These are phyloP conservation scores for Raphidocelis subcapitata DNA, from an alignment of 139 green algal genomes.

Conservation along the genomic window DNA sequence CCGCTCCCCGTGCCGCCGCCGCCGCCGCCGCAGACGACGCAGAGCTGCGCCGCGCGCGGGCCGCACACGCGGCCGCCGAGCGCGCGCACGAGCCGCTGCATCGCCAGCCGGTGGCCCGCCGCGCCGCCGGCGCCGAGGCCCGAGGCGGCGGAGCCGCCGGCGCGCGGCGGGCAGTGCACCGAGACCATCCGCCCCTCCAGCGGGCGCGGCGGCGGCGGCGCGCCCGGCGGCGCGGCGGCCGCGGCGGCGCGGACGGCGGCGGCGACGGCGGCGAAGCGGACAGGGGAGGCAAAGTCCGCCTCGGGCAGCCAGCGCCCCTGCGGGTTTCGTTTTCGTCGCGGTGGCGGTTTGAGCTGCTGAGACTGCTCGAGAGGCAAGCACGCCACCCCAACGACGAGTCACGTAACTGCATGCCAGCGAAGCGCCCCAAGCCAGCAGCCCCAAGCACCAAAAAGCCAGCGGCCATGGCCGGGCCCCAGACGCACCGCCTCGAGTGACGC, in stretches of 20 bases:
- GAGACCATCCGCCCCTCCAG: slow-evolving; percentile 6
- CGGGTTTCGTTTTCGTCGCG: not conserved
- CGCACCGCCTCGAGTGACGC: slow-evolving; percentile 50
- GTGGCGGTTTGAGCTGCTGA: not conserved
- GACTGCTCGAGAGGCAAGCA: not conserved
- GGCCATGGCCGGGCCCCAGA: not conserved
- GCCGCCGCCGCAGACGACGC: slow-evolving; percentile 8
- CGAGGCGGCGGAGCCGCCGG: not conserved
- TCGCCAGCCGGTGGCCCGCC: slow-evolving; percentile 13
- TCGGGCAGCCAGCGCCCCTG: slow-evolving; percentile 1
- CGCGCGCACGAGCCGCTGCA: slow-evolving; percentile 32
- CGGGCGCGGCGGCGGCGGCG: no score
- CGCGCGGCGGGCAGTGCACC: slow-evolving; percentile 1
- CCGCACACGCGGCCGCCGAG: slow-evolving; percentile 23
- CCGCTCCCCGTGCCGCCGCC: no score
- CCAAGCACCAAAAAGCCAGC: not conserved
- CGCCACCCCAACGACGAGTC: no score
- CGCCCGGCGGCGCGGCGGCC: slow-evolving; percentile 3
- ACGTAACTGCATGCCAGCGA: not conserved
- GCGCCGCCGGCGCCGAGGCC: not conserved
- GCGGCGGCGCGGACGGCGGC: slow-evolving; percentile 10
- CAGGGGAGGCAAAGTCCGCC: not conserved
- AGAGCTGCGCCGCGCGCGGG: slow-evolving; percentile 10
- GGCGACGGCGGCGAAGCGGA: not conserved
- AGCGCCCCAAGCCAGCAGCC: no score